These are phyloP conservation scores for Atkinsonella hypoxylon DNA, from an alignment of 2,329 filamentous ascomycete genomes.

Conservation along the genomic window DNA sequence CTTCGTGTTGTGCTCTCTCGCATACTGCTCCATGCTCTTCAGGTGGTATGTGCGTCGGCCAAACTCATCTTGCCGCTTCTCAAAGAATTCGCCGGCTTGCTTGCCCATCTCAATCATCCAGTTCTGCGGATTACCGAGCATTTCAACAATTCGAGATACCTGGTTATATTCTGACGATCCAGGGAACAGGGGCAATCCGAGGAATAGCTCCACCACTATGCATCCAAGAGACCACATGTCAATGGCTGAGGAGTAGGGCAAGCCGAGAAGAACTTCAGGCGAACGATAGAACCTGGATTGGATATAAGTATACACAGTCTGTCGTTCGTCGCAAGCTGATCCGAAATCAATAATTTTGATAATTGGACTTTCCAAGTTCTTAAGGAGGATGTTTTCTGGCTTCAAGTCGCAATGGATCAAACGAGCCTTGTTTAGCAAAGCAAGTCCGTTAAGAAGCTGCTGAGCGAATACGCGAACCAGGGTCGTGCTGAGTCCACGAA, in stretches of 20 bases:
- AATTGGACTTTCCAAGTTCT: constrained; percentile 96
- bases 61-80: constrained; percentile 84
- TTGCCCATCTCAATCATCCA: constrained; percentile 99
- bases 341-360: constrained; percentile 99
- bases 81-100: constrained; percentile 93
- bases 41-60: constrained; percentile 81
- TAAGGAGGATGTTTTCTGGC: constrained; percentile 92
- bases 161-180: constrained; percentile 99
- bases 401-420: constrained; percentile 97
- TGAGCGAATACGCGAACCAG: constrained; percentile 95
- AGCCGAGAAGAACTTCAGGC: constrained; percentile 84
- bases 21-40: constrained; percentile 97
- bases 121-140: constrained; percentile 89
- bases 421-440: constrained; percentile 87
- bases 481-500: constrained; percentile 91
- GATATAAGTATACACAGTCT: constrained; percentile 98
- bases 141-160: constrained; percentile 91
- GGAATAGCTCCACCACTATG: constrained; percentile 94
- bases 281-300: constrained; percentile 97
- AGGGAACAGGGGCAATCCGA: constrained; percentile 87
- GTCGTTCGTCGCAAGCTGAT: constrained; percentile 92
- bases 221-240: constrained; percentile 99
- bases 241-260: constrained; percentile 96
- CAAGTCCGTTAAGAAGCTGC: constrained; percentile 84
- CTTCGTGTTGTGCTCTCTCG: constrained; percentile 87